phyloP scores from a whole-genome alignment of 2,329 filamentous ascomycete genomes.

The Aspergillus eucalypticola region DNA sequence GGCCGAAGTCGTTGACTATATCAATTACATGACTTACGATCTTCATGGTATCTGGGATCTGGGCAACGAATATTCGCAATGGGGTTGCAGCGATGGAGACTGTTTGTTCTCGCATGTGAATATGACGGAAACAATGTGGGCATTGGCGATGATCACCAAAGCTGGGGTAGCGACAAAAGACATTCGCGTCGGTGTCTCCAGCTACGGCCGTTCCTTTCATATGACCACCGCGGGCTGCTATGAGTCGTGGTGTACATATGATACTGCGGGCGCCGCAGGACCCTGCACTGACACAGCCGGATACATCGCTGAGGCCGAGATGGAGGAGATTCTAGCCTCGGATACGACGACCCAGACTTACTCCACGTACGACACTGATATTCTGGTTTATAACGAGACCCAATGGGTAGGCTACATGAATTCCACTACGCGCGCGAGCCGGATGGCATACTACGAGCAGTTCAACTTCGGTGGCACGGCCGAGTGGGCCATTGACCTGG shows the following conservation, averaged over 20 bases:
- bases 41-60: constrained; percentile 34
- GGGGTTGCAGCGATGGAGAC: constrained; percentile 27
- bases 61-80: constrained; percentile 20
- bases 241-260: constrained; percentile 32
- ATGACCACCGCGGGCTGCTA: constrained; percentile 33
- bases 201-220: constrained; percentile 37
- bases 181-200: constrained; percentile 33
- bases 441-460: constrained; percentile 6
- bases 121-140: constrained; percentile 36
- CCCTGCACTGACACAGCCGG: constrained; percentile 23
- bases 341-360: neutral
- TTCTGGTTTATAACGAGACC: constrained; percentile 10
- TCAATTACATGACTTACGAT: constrained; percentile 46
- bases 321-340: neutral
- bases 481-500: constrained; percentile 2
- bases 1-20: constrained; percentile 31
- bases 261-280: constrained; percentile 25
- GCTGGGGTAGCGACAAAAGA: constrained; percentile 21
- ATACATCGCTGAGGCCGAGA: neutral
- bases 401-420: constrained; percentile 14
- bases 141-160: constrained; percentile 33
- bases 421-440: constrained; percentile 1
- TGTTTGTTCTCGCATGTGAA: constrained; percentile 44
- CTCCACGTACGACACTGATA: neutral
- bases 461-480: neutral